A percentile compares a stretch with the other conserved stretches of the same genome.
These are phyloP conservation scores for Lasiodiplodia hormozganensis DNA, from an alignment of 2,329 filamentous ascomycete genomes.

Conservation along the genomic window DNA sequence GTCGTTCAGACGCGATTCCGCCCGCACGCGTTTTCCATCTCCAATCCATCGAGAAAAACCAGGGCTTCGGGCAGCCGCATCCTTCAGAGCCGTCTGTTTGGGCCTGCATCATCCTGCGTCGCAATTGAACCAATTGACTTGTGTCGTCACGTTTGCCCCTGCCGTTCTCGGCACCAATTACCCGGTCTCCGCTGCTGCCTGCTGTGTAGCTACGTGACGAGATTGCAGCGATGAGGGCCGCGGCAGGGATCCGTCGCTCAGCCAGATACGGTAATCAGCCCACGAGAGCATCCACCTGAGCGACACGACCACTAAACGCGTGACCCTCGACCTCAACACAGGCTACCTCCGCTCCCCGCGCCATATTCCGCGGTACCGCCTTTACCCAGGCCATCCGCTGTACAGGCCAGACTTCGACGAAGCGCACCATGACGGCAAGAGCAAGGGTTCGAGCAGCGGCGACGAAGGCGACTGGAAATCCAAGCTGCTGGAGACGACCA, in stretches of 20 bases:
- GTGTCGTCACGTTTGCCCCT: neutral
- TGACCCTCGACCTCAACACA: neutral
- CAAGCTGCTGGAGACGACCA: slow-evolving; percentile 43
- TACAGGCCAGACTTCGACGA: neutral
- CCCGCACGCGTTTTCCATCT: slow-evolving; percentile 9
- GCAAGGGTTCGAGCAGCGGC: neutral
- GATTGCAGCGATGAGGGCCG: neutral
- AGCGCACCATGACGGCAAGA: neutral
- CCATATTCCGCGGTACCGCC: slow-evolving; percentile 13
- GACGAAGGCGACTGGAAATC: slow-evolving; percentile 7
- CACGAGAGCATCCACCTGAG: slow-evolving; percentile 6
- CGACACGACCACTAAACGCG: slow-evolving; percentile 13
- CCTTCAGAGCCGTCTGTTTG: neutral
- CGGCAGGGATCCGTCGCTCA: slow-evolving; percentile 5
- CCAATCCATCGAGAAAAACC: neutral
- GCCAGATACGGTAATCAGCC: slow-evolving; percentile 19
- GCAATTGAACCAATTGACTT: neutral
- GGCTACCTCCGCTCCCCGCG: slow-evolving; percentile 12
- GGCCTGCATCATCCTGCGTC: neutral
- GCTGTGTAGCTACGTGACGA: slow-evolving; percentile 3
- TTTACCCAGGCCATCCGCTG: slow-evolving; percentile 3
- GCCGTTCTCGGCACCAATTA: neutral
- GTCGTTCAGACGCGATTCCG: slow-evolving; percentile 6
- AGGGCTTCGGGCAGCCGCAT: neutral
- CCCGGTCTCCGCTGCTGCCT: neutral